A percentile compares a stretch with the other conserved stretches of the same genome.
phyloP scores from a whole-genome alignment of 73 alveolate species.

The Diophrys appendiculata region DNA sequence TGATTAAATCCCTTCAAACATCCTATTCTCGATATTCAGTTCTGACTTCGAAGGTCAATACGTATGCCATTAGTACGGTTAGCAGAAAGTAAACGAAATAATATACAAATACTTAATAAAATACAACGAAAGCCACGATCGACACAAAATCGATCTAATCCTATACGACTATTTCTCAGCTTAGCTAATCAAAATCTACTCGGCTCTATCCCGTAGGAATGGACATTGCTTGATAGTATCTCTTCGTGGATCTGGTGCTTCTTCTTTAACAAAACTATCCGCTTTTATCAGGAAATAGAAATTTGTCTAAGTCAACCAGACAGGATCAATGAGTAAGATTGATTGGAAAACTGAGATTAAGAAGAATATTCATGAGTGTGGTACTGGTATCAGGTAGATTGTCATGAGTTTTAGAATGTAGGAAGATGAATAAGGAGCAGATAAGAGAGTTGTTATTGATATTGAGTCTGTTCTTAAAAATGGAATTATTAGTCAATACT shows the following conservation, averaged over 20 bases:
- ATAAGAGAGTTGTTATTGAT: constrained; percentile 64
- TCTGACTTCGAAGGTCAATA: neutral
- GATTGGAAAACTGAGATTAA: constrained; percentile 51
- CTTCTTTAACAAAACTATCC: constrained; percentile 45
- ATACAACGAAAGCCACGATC: constrained; percentile 43
- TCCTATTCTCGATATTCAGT: constrained; percentile 6
- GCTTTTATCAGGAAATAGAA: constrained; percentile 33
- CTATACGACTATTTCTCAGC: constrained; percentile 58
- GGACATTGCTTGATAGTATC: constrained; percentile 70
- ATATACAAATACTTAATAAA: constrained; percentile 6
- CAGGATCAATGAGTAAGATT: constrained; percentile 19
- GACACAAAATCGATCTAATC: constrained; percentile 40
- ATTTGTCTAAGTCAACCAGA: constrained; percentile 15
- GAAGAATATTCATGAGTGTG: constrained; percentile 38
- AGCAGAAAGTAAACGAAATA: neutral
- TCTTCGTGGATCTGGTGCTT: constrained; percentile 62
- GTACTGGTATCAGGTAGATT: too few relatives aligned
- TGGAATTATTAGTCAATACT: too few relatives aligned
- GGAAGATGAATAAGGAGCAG: too few relatives aligned
- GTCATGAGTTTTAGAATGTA: too few relatives aligned
- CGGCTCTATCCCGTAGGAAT: constrained; percentile 42
- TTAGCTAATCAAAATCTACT: constrained; percentile 55
- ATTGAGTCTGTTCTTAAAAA: constrained; percentile 6
- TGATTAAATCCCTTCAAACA: too few relatives aligned
- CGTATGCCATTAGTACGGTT: neutral